Percentiles rank a stretch among this genome's conserved stretches.
Conservation (phyloP, 225 moss, liverwort and hornwort genomes). For the Pleurozium schreberi region DNA sequence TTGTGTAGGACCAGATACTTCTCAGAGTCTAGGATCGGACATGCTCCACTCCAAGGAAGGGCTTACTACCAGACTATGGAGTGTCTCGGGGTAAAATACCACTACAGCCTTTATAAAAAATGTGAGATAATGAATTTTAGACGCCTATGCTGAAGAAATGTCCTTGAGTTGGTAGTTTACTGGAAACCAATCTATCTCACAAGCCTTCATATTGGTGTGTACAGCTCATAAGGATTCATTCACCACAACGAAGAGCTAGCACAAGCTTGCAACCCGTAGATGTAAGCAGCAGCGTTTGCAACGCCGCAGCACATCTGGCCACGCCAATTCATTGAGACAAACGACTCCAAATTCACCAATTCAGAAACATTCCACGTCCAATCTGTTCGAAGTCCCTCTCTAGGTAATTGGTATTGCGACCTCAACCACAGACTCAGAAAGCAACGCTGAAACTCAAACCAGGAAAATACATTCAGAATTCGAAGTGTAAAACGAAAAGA, state of each 20-base stretch:
- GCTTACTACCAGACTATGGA: constrained; percentile 57
- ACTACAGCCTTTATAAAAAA: neutral
- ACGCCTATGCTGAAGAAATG: neutral
- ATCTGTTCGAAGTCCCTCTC: neutral
- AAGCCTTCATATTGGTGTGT: neutral
- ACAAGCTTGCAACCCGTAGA: neutral
- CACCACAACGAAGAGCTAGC: constrained; percentile 19
- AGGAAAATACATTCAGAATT: neutral
- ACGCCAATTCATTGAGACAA: neutral
- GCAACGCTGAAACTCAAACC: neutral
- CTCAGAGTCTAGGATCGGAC: constrained; percentile 43
- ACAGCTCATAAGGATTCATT: constrained; percentile 46
- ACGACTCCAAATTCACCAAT: neutral
- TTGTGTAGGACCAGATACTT: constrained; percentile 44
- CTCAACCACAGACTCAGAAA: neutral
- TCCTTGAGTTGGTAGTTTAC: neutral
- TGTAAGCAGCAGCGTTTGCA: neutral
- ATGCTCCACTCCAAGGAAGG: constrained; percentile 49
- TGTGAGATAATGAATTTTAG: neutral
- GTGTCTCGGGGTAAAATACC: constrained; percentile 36
- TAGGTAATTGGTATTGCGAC: neutral
- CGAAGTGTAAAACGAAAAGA: neutral
- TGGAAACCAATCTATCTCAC: neutral
- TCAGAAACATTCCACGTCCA: neutral
- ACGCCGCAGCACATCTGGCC: neutral